Conservation (phyloP, 768 basidiomycete genomes). For the Serendipita sp. region DNA sequence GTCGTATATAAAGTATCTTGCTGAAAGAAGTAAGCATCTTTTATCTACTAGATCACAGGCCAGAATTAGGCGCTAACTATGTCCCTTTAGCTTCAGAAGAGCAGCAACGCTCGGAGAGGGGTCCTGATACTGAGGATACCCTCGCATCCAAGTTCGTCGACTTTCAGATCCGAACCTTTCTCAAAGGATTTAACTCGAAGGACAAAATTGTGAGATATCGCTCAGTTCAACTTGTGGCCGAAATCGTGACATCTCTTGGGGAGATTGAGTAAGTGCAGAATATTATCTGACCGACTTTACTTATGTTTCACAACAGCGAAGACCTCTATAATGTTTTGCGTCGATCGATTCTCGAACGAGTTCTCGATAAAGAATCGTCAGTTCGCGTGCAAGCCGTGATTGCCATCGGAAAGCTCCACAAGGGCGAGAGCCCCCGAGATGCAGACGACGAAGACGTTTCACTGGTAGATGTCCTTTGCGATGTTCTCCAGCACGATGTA, state of each 20-base stretch:
- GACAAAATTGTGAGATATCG: conserved; percentile 79
- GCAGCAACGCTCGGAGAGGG: conserved; percentile 18
- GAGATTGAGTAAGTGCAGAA: conserved; percentile 58
- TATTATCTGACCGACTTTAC: neutral
- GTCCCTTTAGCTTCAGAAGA: conserved; percentile 22
- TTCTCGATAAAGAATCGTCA: conserved; percentile 59
- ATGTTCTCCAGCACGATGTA: conserved; percentile 52
- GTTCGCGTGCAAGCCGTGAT: conserved; percentile 70
- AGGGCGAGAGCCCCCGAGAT: conserved; percentile 44
- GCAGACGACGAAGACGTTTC: conserved; percentile 33
- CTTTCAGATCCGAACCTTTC: conserved; percentile 51
- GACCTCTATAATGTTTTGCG: conserved; percentile 54
- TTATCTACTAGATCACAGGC: neutral
- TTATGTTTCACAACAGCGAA: conserved; percentile 34
- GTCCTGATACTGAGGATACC: conserved; percentile 42
- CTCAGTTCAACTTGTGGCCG: conserved; percentile 55
- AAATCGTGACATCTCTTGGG: conserved; percentile 65
- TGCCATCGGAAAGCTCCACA: conserved; percentile 61
- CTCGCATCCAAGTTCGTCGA: conserved; percentile 51
- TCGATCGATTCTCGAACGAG: conserved; percentile 46
- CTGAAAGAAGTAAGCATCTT: conserved; percentile 47
- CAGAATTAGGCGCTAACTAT: neutral
- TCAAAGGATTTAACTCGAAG: conserved; percentile 67
- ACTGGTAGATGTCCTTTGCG: conserved; percentile 46
- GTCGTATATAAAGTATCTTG: conserved; percentile 57